Evolutionary conservation across 805 yeast genomes (phyloP).

Genomic region (Metschnikowia reukaufii): DNA sequence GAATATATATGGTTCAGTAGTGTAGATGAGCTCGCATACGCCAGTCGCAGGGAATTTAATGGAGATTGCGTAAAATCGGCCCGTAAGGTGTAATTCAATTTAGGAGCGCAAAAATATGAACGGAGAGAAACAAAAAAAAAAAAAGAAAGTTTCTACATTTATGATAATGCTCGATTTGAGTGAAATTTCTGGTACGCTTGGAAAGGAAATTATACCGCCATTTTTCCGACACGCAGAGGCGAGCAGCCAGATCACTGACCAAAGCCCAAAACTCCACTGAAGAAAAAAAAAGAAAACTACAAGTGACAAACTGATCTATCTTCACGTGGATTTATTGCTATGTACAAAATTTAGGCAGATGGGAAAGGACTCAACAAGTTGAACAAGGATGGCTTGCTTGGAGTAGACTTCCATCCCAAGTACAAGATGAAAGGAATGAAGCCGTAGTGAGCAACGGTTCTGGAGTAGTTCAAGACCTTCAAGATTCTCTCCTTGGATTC

Average conservation of each 20-base stretch:
- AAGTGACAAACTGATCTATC: too few species aligned
- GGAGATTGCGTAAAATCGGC: neutral
- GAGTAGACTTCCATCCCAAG: constrained; percentile 68
- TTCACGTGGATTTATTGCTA: constrained; percentile 10
- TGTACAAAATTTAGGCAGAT: constrained; percentile 48
- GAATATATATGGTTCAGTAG: neutral
- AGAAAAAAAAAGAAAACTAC: too few species aligned
- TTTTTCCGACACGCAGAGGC: too few species aligned
- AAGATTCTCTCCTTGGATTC: constrained; percentile 78
- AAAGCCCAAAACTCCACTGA: too few species aligned
- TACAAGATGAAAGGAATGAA: constrained; percentile 95
- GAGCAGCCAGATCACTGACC: too few species aligned
- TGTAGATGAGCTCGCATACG: neutral
- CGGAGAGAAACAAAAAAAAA: too few species aligned
- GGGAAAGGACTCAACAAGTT: constrained; percentile 78
- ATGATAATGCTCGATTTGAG: too few species aligned
- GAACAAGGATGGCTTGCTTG: constrained; percentile 81
- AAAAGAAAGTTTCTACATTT: too few species aligned
- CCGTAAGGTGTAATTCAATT: too few species aligned
- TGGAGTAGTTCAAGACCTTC: constrained; percentile 77
- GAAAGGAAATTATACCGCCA: too few species aligned
- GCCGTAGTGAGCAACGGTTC: constrained; percentile 90
- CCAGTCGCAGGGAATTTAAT: constrained; percentile 1
- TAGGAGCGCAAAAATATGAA: too few species aligned
- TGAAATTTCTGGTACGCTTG: too few species aligned